A percentile compares a stretch with the other conserved stretches of the same genome.
Conservation (phyloP, 2,329 filamentous ascomycete genomes). For the Hypoxylon sp. region DNA sequence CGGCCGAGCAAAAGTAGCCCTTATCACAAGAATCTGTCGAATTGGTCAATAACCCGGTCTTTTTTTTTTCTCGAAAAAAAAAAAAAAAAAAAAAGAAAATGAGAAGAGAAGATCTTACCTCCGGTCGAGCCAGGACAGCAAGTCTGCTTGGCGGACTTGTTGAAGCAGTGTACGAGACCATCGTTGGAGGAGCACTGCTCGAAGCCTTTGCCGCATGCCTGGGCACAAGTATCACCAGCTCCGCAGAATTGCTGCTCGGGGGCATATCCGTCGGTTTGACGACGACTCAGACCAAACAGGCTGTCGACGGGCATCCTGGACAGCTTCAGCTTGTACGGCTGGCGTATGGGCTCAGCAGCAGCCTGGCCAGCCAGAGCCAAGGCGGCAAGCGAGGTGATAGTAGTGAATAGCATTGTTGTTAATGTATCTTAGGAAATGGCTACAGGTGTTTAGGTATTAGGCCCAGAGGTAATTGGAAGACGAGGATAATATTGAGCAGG, state of each 20-base stretch:
- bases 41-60: conserved; percentile 9
- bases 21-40: conserved; percentile 65
- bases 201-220: conserved; percentile 47
- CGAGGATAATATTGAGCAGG: conserved; percentile 1
- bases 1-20: conserved; percentile 69
- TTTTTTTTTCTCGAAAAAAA: conserved; percentile 47
- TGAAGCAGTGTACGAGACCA: conserved; percentile 64
- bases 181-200: conserved; percentile 49
- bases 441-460: conserved; percentile 10
- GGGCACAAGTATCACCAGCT: conserved; percentile 43
- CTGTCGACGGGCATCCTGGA: conserved; percentile 41
- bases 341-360: conserved; percentile 37
- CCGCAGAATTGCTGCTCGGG: conserved; percentile 43
- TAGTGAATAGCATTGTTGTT: conserved; percentile 40
- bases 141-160: conserved; percentile 57
- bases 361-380: conserved; percentile 39
- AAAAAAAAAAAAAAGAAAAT: no score
- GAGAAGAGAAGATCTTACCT: no score
- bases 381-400: conserved; percentile 35
- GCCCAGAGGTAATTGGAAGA: conserved; percentile 2
- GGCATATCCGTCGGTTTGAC: conserved; percentile 40
- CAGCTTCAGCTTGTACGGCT: conserved; percentile 40
- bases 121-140: conserved; percentile 66
- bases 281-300: conserved; percentile 39
- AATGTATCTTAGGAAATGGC: conserved; percentile 1